These are phyloP conservation scores for Plasmodium gonderi DNA, from an alignment of 169 alveolate genomes.

Conservation along the genomic window DNA sequence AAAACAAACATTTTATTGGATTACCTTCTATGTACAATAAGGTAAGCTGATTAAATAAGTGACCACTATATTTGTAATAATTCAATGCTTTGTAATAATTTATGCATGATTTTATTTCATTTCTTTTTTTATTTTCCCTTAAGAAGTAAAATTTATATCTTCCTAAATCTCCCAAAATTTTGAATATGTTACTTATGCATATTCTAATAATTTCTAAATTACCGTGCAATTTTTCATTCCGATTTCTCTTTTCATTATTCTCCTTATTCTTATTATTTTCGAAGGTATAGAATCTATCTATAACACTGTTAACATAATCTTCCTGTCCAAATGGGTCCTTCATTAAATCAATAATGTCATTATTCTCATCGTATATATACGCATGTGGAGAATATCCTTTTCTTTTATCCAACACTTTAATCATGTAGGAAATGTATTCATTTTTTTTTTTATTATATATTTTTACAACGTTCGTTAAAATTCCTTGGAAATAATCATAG, in stretches of 20 bases:
- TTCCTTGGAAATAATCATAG: conserved; percentile 1
- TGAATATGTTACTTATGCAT: conserved; percentile 31
- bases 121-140: conserved; percentile 7
- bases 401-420: background rate
- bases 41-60: conserved; percentile 45
- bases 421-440: conserved; percentile 14
- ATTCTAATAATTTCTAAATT: conserved; percentile 23
- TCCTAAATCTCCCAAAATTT: conserved; percentile 41
- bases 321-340: conserved; percentile 8
- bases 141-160: conserved; percentile 45
- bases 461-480: conserved; percentile 3
- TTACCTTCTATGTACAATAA: conserved; percentile 16
- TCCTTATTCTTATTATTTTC: background rate
- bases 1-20: conserved; percentile 38
- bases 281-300: conserved; percentile 20
- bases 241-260: background rate
- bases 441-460: conserved; percentile 33
- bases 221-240: background rate
- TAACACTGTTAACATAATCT: conserved; percentile 6
- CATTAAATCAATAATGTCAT: background rate
- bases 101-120: conserved; percentile 34
- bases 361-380: background rate
- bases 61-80: conserved; percentile 31
- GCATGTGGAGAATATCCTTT: background rate
- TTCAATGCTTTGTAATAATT: conserved; percentile 50